Percentiles rank a stretch among this genome's conserved stretches.
phyloP scores from a whole-genome alignment of 371 early-diverging fungal genomes.

The Circinella umbellata region DNA sequence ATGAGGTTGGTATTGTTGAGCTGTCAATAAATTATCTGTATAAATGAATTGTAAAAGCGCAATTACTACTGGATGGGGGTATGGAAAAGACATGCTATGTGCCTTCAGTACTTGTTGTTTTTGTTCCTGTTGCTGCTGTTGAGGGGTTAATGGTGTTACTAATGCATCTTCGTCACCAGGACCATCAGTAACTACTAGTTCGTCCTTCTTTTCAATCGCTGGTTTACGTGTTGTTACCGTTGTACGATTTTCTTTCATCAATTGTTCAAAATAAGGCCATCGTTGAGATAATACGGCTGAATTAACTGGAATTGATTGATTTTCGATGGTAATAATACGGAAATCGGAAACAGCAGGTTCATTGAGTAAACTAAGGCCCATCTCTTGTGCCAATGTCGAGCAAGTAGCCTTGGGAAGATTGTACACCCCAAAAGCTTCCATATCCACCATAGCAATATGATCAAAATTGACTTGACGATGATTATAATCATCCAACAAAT shows the following conservation, averaged over 20 bases:
- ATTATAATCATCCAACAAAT: slow-evolving; percentile 77
- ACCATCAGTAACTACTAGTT: background rate
- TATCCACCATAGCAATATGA: slow-evolving; percentile 66
- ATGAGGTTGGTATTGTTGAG: slow-evolving; percentile 52
- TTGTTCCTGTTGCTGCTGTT: background rate
- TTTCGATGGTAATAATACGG: slow-evolving; percentile 62
- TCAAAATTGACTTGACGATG: slow-evolving; percentile 74
- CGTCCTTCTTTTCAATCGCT: background rate
- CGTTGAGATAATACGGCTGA: slow-evolving; percentile 69
- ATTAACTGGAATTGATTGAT: slow-evolving; percentile 62
- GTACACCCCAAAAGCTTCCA: slow-evolving; percentile 72
- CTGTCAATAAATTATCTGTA: slow-evolving; percentile 62
- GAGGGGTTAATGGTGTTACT: background rate
- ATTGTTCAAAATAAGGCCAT: slow-evolving; percentile 66
- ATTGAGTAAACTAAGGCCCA: slow-evolving; percentile 65
- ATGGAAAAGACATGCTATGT: slow-evolving; percentile 46
- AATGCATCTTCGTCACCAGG: background rate
- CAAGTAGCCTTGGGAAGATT: slow-evolving; percentile 50
- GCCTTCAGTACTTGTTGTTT: slow-evolving; percentile 16
- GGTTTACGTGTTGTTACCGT: slow-evolving; percentile 29
- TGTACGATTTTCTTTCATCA: slow-evolving; percentile 58
- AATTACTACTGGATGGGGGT: slow-evolving; percentile 57
- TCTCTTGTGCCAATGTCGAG: slow-evolving; percentile 52
- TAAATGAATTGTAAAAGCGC: slow-evolving; percentile 66
- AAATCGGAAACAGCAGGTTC: slow-evolving; percentile 67